phyloP scores from a whole-genome alignment of 2,329 filamentous ascomycete genomes.

The Fusarium siculi region DNA sequence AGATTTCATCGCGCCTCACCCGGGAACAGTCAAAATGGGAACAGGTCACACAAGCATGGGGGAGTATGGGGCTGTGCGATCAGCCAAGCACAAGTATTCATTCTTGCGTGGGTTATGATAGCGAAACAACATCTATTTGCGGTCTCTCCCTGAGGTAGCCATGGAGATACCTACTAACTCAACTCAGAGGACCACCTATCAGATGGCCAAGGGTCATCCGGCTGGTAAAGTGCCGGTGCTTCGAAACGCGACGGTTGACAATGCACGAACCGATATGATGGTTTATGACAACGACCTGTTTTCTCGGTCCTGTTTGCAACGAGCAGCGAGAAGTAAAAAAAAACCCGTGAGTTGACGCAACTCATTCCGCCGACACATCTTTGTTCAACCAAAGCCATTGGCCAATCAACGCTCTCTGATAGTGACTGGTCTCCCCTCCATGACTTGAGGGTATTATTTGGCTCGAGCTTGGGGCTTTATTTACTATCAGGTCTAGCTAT shows the following conservation, averaged over 20 bases:
- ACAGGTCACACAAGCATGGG: conserved; percentile 16
- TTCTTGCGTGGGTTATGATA: conserved; percentile 33
- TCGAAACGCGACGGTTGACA: not conserved
- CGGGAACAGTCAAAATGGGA: conserved; percentile 39
- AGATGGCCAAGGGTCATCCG: not conserved
- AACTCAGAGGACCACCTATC: conserved; percentile 17
- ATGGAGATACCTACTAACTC: not conserved
- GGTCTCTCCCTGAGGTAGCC: conserved; percentile 1
- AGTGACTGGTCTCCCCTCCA: conserved; percentile 35
- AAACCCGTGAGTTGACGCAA: conserved; percentile 35
- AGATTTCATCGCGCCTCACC: conserved; percentile 41
- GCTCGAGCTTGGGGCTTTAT: conserved; percentile 29
- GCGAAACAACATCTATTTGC: conserved; percentile 26
- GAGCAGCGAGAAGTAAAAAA: conserved; percentile 25
- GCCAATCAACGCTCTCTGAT: conserved; percentile 48
- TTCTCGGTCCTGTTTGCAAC: conserved; percentile 41
- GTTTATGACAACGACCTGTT: not conserved
- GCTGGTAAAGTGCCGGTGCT: conserved; percentile 17
- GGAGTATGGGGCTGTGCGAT: conserved; percentile 32
- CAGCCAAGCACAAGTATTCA: conserved; percentile 22
- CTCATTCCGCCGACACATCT: conserved; percentile 38
- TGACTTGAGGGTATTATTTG: conserved; percentile 39
- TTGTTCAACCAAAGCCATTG: conserved; percentile 43
- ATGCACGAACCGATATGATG: not conserved
- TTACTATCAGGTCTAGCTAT: conserved; percentile 21